Base-by-base conservation (phyloP, 768 basidiomycete species). In the Mrakia gelida region DNA sequence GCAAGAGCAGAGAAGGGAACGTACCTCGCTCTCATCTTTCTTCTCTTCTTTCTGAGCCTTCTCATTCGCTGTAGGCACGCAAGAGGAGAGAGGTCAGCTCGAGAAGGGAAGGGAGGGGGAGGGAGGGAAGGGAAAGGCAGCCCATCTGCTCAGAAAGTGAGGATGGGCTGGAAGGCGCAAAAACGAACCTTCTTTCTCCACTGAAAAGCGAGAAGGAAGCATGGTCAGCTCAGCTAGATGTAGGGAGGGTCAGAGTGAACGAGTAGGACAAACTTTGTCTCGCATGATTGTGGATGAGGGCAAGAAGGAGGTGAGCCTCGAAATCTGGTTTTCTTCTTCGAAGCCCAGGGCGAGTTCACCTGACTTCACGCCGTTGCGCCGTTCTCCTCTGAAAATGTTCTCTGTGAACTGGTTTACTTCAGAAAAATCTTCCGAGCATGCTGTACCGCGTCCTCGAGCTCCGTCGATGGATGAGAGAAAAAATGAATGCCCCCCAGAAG, bases 41-140 rank as follows among this genome's bases (percentile, higher is more conserved):
- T 73, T 73, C 73, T 73, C 73, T 73, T 73, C 73, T 73, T 73
- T 61, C 73, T 73, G 28, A 73, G 73, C 52, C 73, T 73, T 73
- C 73, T 73, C 73, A 73, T 73, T 73, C 67, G 67, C 67, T 70
- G 16, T 34, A 23, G 38, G 38, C 38, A 38, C 38, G 8, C 38
- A n/a, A 16, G 21, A 43, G 38, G 38, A 28, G 34, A 23, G 67
- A 70, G 67, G 67, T 41, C 34, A 70, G 67, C 67, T 70, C 67
- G 16, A n/a, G 26, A 43, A 43, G 65, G 13, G 9, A 56, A 23
- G 18, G 54, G 18, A 56, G 21, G 54, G 8, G 26, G 9, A 10
- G 59, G 18, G 59, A 59, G n/a, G 59, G 28, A 15, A 26, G n/a
- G 26, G 2, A 0, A 28, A 28, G 28, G 54, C 11, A 52, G 15